Evolutionary conservation across 192 early-diverging fungal genomes (phyloP).

Genomic region (Rhizoclosmatium sp.): DNA sequence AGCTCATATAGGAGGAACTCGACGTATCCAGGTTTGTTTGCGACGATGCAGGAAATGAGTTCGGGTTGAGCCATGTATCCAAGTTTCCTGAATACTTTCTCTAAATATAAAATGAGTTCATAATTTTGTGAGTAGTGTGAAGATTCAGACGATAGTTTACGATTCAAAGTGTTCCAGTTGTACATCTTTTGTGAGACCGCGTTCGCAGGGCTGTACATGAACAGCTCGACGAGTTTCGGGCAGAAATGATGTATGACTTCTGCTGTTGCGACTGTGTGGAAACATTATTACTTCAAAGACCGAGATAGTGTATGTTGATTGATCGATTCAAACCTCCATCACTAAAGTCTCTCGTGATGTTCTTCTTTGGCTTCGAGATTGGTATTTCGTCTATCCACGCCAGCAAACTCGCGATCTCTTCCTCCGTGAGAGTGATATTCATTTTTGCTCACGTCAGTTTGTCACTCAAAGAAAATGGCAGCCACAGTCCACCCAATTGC

Average conservation of each 20-base stretch:
- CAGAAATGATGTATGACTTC: slow-evolving; percentile 60
- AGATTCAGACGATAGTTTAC: slow-evolving; percentile 34
- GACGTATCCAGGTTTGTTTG: slow-evolving; percentile 54
- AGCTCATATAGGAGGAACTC: slow-evolving; percentile 58
- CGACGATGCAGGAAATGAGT: slow-evolving; percentile 54
- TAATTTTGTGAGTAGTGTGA: not conserved
- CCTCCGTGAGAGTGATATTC: slow-evolving; percentile 35
- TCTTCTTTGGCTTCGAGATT: slow-evolving; percentile 59
- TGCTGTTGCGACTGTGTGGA: slow-evolving; percentile 50
- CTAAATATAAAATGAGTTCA: slow-evolving; percentile 33
- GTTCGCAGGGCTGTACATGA: slow-evolving; percentile 64
- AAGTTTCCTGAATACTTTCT: slow-evolving; percentile 60
- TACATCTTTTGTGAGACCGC: slow-evolving; percentile 59
- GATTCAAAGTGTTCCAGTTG: slow-evolving; percentile 66
- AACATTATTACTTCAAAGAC: no score
- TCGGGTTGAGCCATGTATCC: slow-evolving; percentile 49
- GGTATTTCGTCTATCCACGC: slow-evolving; percentile 64
- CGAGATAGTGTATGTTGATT: not conserved
- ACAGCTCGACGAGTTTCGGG: slow-evolving; percentile 61
- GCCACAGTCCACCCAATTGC: slow-evolving; percentile 6
- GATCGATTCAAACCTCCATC: slow-evolving; percentile 53
- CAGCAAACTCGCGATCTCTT: slow-evolving; percentile 45
- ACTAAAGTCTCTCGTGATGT: slow-evolving; percentile 62
- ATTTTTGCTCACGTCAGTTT: slow-evolving; percentile 8
- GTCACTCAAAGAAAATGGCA: no score